phyloP scores from a whole-genome alignment of 129 eudicot species.

The Arctium lappa region DNA sequence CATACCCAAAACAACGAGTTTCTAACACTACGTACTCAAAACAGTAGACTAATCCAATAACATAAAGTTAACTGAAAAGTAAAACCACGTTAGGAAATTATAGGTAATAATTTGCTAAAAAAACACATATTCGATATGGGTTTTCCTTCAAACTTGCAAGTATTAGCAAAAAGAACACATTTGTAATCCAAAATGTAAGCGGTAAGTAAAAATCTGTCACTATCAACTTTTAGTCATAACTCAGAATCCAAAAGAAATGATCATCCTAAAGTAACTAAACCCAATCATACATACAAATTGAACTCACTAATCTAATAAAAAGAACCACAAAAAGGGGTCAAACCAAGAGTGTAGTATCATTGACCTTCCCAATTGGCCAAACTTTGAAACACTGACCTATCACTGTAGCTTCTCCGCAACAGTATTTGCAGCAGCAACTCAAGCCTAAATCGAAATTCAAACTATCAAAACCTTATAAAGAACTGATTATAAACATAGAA shows the following conservation, averaged over 20 bases:
- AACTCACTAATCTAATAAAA: background rate
- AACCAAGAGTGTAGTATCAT: background rate
- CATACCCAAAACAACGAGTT: background rate
- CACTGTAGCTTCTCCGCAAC: too few species aligned
- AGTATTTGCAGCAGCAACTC: too few species aligned
- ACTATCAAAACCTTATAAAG: too few species aligned
- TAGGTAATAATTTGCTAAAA: background rate
- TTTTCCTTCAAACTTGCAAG: background rate
- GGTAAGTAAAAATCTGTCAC: background rate
- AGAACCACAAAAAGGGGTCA: background rate
- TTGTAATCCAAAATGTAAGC: background rate
- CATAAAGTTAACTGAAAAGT: background rate
- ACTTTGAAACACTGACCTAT: too few species aligned
- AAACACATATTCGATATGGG: background rate
- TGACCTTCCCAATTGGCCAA: too few species aligned
- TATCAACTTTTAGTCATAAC: conserved; percentile 3
- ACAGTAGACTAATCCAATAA: background rate
- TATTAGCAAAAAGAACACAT: background rate
- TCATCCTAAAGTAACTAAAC: background rate
- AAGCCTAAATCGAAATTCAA: too few species aligned
- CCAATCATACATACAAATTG: background rate
- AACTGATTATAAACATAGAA: too few species aligned
- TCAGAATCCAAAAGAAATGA: background rate
- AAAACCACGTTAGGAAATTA: background rate
- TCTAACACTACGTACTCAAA: background rate